Conservation (phyloP, 1,139 yeast genomes). For the Pichia sp. region DNA sequence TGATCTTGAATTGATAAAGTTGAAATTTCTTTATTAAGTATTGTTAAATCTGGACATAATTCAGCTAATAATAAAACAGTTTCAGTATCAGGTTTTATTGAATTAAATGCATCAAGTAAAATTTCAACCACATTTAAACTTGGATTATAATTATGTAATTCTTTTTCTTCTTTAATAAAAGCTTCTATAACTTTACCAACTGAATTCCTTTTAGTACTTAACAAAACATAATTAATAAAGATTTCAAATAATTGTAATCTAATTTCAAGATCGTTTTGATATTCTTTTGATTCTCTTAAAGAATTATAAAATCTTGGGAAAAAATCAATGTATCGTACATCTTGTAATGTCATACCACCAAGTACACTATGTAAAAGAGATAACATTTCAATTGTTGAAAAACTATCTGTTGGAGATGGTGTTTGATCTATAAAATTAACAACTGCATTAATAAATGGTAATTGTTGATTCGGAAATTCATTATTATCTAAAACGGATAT, state of each 20-base stretch:
- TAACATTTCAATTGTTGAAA: slow-evolving; percentile 23
- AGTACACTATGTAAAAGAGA: slow-evolving; percentile 20
- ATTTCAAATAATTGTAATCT: slow-evolving; percentile 29
- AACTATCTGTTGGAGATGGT: slow-evolving; percentile 21
- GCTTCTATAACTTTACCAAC: slow-evolving; percentile 25
- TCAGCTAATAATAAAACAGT: slow-evolving; percentile 21
- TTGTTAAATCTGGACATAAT: slow-evolving; percentile 17
- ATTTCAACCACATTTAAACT: slow-evolving; percentile 23
- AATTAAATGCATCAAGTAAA: slow-evolving; percentile 26
- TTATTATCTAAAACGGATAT: slow-evolving; percentile 18
- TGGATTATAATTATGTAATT: slow-evolving; percentile 15
- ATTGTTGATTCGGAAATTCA: slow-evolving; percentile 22
- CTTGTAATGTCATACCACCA: slow-evolving; percentile 25
- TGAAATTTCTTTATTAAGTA: slow-evolving; percentile 10
- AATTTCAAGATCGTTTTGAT: slow-evolving; percentile 14
- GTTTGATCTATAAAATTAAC: slow-evolving; percentile 27
- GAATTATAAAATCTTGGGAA: slow-evolving; percentile 29
- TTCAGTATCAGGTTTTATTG: slow-evolving; percentile 24
- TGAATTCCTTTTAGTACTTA: slow-evolving; percentile 24
- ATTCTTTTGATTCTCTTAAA: slow-evolving; percentile 24
- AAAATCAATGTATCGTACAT: slow-evolving; percentile 26
- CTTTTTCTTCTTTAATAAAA: slow-evolving; percentile 23
- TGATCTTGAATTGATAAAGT: slow-evolving; percentile 6
- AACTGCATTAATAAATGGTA: slow-evolving; percentile 25
- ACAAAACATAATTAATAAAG: slow-evolving; percentile 28